Conservation (phyloP, 345 rosid genomes). For the Syzygium aromaticum region DNA sequence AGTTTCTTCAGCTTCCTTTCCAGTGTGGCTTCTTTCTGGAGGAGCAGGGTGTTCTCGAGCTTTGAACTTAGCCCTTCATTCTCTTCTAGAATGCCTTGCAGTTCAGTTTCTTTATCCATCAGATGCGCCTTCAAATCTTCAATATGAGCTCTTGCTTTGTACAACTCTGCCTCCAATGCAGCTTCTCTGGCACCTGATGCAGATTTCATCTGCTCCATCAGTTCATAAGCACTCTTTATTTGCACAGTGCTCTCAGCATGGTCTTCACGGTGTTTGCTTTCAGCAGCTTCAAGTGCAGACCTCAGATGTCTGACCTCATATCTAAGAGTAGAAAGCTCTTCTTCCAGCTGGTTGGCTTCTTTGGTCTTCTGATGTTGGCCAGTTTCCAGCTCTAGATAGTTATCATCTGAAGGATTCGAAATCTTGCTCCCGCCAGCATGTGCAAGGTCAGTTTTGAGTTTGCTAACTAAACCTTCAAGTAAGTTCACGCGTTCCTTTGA, state of each 20-base stretch:
- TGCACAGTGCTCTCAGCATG: constrained; percentile 26
- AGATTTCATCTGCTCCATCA: constrained; percentile 37
- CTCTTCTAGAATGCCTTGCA: constrained; percentile 73
- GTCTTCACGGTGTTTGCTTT: constrained; percentile 29
- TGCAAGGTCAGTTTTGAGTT: constrained; percentile 16
- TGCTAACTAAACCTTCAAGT: constrained; percentile 43
- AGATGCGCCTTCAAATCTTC: constrained; percentile 69
- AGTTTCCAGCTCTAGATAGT: constrained; percentile 10
- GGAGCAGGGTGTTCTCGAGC: constrained; percentile 29
- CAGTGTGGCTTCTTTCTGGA: constrained; percentile 20
- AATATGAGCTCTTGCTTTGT: constrained; percentile 42
- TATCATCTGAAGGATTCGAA: constrained; percentile 10
- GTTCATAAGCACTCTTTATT: constrained; percentile 38
- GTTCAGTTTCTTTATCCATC: constrained; percentile 84
- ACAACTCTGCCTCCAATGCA: constrained; percentile 47
- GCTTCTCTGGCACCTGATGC: constrained; percentile 39
- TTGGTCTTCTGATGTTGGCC: constrained; percentile 16
- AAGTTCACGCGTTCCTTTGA: constrained; percentile 43
- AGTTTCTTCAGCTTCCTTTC: constrained; percentile 44
- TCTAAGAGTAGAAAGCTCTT: constrained; percentile 38
- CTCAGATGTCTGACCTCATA: constrained; percentile 48
- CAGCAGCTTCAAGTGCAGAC: constrained; percentile 45
- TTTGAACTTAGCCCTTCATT: constrained; percentile 41
- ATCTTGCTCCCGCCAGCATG: constrained; percentile 1
- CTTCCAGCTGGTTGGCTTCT: constrained; percentile 35